Conservation (phyloP, 495 filamentous ascomycete genomes). For the Parathielavia appendiculata region DNA sequence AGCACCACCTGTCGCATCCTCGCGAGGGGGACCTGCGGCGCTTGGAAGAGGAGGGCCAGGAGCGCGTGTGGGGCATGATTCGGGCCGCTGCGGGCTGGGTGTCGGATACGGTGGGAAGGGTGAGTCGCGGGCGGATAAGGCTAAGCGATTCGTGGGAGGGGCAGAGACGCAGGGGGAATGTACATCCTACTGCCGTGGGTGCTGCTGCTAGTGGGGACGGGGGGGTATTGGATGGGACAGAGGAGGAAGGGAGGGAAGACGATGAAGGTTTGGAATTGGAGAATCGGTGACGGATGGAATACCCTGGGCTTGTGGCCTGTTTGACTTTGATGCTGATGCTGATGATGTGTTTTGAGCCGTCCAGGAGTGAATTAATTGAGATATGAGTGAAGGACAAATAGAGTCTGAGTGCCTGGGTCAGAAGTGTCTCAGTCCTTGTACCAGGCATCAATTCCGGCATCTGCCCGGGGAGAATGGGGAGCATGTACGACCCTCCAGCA, state of each 20-base stretch:
- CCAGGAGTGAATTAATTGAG: too few species aligned
- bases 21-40: slow-evolving; percentile 41
- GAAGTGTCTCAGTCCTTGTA: too few species aligned
- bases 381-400: too few species aligned
- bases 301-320: background rate
- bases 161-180: slow-evolving; percentile 14
- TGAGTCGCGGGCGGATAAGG: slow-evolving; percentile 46
- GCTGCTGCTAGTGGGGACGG: slow-evolving; percentile 19
- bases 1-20: slow-evolving; percentile 49
- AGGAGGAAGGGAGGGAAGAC: slow-evolving; percentile 43
- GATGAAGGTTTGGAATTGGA: slow-evolving; percentile 61
- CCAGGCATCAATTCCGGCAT: too few species aligned
- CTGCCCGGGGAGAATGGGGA: too few species aligned
- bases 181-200: too few species aligned
- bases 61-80: slow-evolving; percentile 64
- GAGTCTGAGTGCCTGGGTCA: too few species aligned
- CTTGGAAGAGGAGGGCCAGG: slow-evolving; percentile 49
- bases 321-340: too few species aligned
- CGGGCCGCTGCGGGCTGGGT: slow-evolving; percentile 53
- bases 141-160: slow-evolving; percentile 36
- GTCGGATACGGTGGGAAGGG: slow-evolving; percentile 44
- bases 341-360: too few species aligned
- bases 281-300: slow-evolving; percentile 22
- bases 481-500: too few species aligned
- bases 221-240: slow-evolving; percentile 60